A percentile compares a stretch with the other conserved stretches of the same genome.
Evolutionary conservation across 495 filamentous ascomycete species (phyloP).

Genomic region (Achaetomiella virescens): DNA sequence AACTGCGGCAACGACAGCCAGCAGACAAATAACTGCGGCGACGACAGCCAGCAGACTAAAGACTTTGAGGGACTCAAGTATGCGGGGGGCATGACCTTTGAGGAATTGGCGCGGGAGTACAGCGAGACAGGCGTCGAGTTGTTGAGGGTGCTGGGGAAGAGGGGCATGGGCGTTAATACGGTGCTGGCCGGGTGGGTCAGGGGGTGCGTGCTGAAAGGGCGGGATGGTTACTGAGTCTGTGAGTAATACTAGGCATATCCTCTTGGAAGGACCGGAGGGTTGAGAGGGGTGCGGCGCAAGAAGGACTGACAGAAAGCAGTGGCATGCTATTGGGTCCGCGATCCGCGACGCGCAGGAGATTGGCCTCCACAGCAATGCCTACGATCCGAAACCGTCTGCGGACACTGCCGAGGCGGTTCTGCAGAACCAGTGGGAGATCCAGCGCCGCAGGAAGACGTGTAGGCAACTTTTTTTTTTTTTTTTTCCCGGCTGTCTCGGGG

Average conservation of each 20-base stretch:
- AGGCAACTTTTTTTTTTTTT: too few species aligned
- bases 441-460: conserved; percentile 50
- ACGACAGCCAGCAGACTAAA: background rate
- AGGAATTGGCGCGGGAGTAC: conserved; percentile 53
- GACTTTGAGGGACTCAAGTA: conserved; percentile 48
- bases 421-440: conserved; percentile 48
- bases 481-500: too few species aligned
- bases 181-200: conserved; percentile 53
- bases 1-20: too few species aligned
- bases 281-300: background rate
- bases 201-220: conserved; percentile 44
- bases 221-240: conserved; percentile 47
- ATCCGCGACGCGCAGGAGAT: conserved; percentile 61
- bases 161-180: conserved; percentile 47
- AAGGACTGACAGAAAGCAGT: conserved; percentile 30
- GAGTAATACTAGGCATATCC: conserved; percentile 1
- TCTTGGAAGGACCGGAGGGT: background rate
- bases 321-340: conserved; percentile 52
- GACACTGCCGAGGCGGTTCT: conserved; percentile 39
- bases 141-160: conserved; percentile 48
- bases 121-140: conserved; percentile 51
- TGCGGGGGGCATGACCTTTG: conserved; percentile 53
- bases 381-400: conserved; percentile 33
- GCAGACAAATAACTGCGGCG: too few species aligned
- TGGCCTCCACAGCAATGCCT: conserved; percentile 49